A percentile compares a stretch with the other conserved stretches of the same genome.
phyloP scores from a whole-genome alignment of 345 rosid genomes.

The Dovyalis caffra region DNA sequence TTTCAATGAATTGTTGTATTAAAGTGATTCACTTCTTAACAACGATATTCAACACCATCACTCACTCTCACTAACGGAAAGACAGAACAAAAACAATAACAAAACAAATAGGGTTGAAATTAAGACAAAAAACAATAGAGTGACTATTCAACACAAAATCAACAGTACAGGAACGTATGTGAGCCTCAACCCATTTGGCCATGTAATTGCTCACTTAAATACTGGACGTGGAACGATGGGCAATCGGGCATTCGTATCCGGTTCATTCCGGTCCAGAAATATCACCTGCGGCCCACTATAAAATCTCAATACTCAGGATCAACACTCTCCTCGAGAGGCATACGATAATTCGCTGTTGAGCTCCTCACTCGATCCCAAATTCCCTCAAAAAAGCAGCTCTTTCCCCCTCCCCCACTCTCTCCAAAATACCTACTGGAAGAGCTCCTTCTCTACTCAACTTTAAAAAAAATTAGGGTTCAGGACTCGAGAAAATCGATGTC shows the following conservation, averaged over 20 bases:
- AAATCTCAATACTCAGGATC: not conserved
- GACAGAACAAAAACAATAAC: too few relatives aligned
- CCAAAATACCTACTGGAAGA: not conserved
- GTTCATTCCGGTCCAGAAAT: not conserved
- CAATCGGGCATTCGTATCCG: not conserved
- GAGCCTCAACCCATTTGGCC: too few relatives aligned
- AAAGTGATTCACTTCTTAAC: too few relatives aligned
- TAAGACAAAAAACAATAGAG: too few relatives aligned
- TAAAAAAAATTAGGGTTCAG: not conserved
- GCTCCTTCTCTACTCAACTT: not conserved
- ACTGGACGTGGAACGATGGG: too few relatives aligned
- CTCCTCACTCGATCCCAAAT: not conserved
- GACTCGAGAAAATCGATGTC: constrained; percentile 41
- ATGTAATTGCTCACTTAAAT: too few relatives aligned
- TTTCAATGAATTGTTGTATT: too few relatives aligned
- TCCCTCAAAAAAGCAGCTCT: constrained; percentile 4
- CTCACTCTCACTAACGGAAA: too few relatives aligned
- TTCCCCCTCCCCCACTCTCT: not conserved
- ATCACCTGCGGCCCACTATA: not conserved
- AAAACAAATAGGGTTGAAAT: too few relatives aligned
- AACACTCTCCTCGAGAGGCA: not conserved
- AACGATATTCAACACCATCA: too few relatives aligned
- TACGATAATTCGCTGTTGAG: not conserved
- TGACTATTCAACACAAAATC: too few relatives aligned
- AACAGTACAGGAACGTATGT: too few relatives aligned